Base-by-base conservation (phyloP, 2,329 filamentous ascomycete species). In the Botryosphaeria dothidea region DNA sequence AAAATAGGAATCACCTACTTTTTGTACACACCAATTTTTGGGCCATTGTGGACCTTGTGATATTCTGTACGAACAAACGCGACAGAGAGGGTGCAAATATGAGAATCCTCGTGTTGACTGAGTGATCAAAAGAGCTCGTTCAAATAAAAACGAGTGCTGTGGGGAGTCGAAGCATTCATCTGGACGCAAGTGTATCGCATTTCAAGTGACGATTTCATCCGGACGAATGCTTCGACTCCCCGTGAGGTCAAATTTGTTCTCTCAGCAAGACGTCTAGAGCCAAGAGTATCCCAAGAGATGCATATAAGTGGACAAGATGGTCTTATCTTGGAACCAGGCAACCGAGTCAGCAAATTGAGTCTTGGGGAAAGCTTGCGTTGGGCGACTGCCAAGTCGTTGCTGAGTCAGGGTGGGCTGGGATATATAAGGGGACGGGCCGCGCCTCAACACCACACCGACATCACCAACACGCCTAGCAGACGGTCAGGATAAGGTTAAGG, bases 401-500 rank as follows among this genome's bases (percentile, higher is more conserved):
- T 34, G 56, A 60, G 56, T 60, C 38, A 21, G n/a, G n/a, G 15
- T 2, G 11, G 4, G 9, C 5, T 7, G 38, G 17, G 11, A n/a
- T 11, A 41, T 41, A 17, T 41, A 17, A 15, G 15, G 38, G 38
- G 1, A 15, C 49, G 31, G 31, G 31, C 31, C 31, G 31, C n/a
- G 3, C 34, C 25, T 46, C 38, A 23, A 45, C 41, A 34, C 41
- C 38, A 60, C 9, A 3, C 27, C 15, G 27, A 7, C 56, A 46
- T 60, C 56, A 23, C 56, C 25, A 46, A 7, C 8, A 23, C 38
- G 11, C 4, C 5, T 36, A 19, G 23, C 21, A 19, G 6, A 21
- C 34, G 38, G 56, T 60, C 41, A 19, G 29, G n/a, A 60, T 60
- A 60, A 60, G 41, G 56, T 58, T 60, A 48, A 46, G 56, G 56